Base-by-base conservation (phyloP, 352 stramenopile genomes). In the Phytophthora nicotianae region DNA sequence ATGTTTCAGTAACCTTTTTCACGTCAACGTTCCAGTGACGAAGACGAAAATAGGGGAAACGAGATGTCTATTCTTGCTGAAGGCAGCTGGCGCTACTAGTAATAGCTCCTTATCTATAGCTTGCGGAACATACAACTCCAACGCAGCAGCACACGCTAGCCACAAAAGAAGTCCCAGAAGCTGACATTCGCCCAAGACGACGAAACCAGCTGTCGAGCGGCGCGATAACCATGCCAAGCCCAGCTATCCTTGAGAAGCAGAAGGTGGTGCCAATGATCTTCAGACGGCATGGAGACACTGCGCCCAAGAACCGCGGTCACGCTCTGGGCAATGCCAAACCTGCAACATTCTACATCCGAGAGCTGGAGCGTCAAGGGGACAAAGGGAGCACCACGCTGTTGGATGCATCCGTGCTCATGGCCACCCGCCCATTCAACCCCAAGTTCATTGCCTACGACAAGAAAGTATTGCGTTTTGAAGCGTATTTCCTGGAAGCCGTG, bases 401-500 rank as follows among this genome's bases (percentile, higher is more conserved):
- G 38, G 64, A 75, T 35, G 66, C 72, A 0, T 70, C 74, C 17
- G 50, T 73, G 17, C 53, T 85, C 17, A 69, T 55, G n/a, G 68
- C 75, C 20, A 68, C 63, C 9, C 70, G 68, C 8, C 81, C 82
- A 14, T 92, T 89, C 49, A 79, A 81, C 37, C 83, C 83, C 0
- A 74, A 66, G 19, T 91, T 91, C 45, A 90, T 91, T 57, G 79
- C 73, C 11, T 78, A 88, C 35, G 83, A 93, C 72, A 92, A 93
- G 56, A 90, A 91, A 58, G 85, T 96, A 43, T 65, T 96, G 21
- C 84, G 87, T 45, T 97, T 97, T 29, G 88, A 89, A 33, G 81
- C 78, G 9, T 96, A 92, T 62, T 97, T 97, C 58, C 66, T 95
- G 20, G 89, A 97, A 65, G 77, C 88, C 16, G 86, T 95, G 26